Evolutionary conservation across 441 rosid species (phyloP).

Genomic region (Euphorbia corollata): DNA sequence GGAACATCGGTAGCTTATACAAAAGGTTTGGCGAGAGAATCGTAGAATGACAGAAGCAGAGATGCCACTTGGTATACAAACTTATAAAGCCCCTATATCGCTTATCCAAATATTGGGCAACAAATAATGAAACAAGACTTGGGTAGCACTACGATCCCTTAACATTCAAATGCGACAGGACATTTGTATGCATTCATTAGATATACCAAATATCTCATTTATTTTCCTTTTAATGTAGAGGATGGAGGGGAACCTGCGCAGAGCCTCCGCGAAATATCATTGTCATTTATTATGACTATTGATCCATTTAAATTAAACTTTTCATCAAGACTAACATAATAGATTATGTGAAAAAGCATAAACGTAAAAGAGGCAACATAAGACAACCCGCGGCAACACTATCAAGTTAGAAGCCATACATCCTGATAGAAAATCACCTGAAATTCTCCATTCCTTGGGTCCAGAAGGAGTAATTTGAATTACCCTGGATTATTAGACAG

Average conservation of each 20-base stretch:
- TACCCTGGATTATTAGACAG: constrained; percentile 5
- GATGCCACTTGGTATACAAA: not conserved
- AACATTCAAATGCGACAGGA: not conserved
- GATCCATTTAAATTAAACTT: not conserved
- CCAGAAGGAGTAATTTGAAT: not conserved
- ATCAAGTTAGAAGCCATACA: not conserved
- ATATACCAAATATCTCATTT: not conserved
- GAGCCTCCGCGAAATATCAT: not conserved
- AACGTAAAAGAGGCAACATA: not conserved
- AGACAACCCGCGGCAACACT: not conserved
- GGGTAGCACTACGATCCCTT: constrained; percentile 2
- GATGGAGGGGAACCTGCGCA: not conserved
- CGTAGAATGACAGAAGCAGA: constrained; percentile 9
- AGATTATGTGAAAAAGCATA: constrained; percentile 2
- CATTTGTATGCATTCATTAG: not conserved
- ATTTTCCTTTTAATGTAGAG: not conserved
- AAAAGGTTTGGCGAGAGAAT: constrained; percentile 3
- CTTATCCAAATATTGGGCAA: not conserved
- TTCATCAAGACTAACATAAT: not conserved
- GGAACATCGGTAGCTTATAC: constrained; percentile 6
- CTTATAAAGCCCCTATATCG: constrained; percentile 1
- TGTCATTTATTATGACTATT: not conserved
- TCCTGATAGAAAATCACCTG: not conserved
- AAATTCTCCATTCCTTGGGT: not conserved
- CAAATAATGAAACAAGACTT: constrained; percentile 9